Percentiles rank a stretch among this genome's conserved stretches.
Evolutionary conservation across 179 eudicot species (phyloP).

Genomic region (Silene coronaria): DNA sequence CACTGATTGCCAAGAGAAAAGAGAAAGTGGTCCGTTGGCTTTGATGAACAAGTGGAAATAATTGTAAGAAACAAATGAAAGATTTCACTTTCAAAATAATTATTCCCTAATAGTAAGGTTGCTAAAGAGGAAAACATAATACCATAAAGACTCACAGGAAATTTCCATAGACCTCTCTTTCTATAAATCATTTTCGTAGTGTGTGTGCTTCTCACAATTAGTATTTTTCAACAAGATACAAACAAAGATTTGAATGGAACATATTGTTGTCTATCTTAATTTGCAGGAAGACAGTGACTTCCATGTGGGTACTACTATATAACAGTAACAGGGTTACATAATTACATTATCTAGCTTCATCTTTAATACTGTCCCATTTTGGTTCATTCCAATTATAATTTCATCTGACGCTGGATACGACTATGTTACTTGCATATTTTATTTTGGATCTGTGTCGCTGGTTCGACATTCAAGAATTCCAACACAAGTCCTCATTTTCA

Average conservation of each 20-base stretch:
- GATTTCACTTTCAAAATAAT: slow-evolving; percentile 6
- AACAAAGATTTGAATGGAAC: neutral
- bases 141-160: neutral
- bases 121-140: slow-evolving; percentile 4
- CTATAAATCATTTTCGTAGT: slow-evolving; percentile 6
- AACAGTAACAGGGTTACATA: neutral
- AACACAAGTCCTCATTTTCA: neutral
- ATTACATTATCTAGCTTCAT: neutral
- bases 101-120: neutral
- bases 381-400: neutral
- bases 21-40: slow-evolving; percentile 1
- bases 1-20: neutral
- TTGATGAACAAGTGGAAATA: neutral
- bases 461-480: neutral
- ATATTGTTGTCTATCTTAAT: slow-evolving; percentile 9
- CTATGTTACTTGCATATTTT: too few species aligned
- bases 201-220: neutral
- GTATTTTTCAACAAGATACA: neutral
- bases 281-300: slow-evolving; percentile 6
- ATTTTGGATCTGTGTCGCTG: neutral
- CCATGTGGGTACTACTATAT: slow-evolving; percentile 9
- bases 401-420: neutral
- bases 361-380: neutral
- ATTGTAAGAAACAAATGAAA: neutral
- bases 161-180: neutral